These are phyloP conservation scores for Volvox reticuliferus DNA, from an alignment of 139 green algal species.

Conservation along the genomic window DNA sequence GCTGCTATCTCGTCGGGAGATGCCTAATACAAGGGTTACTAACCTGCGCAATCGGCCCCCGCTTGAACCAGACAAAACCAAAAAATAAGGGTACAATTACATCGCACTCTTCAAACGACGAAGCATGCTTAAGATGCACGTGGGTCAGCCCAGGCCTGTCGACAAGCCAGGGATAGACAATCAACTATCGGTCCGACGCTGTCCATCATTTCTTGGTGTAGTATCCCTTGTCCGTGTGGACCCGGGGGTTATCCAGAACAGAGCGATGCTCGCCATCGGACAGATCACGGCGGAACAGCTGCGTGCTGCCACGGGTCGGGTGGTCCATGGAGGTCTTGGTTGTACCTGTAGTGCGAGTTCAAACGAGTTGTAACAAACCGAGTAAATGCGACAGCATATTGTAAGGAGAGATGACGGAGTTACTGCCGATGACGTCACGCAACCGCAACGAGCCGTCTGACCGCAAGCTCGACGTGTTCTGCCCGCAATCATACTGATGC, in stretches of 20 bases:
- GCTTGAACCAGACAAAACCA: no score
- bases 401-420: no score
- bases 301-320: slow-evolving; percentile 54
- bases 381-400: background rate
- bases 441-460: background rate
- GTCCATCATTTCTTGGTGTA: slow-evolving; percentile 39
- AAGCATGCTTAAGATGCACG: no score
- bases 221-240: slow-evolving; percentile 64
- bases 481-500: background rate
- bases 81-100: no score
- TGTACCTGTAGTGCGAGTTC: slow-evolving; percentile 41
- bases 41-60: no score
- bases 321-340: slow-evolving; percentile 65
- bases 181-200: background rate
- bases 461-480: background rate
- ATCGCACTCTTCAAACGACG: no score
- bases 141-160: no score
- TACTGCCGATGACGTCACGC: background rate
- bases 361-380: background rate
- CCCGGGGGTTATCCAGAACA: slow-evolving; percentile 57
- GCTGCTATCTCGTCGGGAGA: no score
- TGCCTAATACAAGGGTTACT: no score
- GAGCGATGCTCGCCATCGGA: slow-evolving; percentile 26
- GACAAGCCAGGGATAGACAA: no score
- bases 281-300: slow-evolving; percentile 61